Base-by-base conservation (phyloP, 164 flowering plant genomes). In the Protea cynaroides region DNA sequence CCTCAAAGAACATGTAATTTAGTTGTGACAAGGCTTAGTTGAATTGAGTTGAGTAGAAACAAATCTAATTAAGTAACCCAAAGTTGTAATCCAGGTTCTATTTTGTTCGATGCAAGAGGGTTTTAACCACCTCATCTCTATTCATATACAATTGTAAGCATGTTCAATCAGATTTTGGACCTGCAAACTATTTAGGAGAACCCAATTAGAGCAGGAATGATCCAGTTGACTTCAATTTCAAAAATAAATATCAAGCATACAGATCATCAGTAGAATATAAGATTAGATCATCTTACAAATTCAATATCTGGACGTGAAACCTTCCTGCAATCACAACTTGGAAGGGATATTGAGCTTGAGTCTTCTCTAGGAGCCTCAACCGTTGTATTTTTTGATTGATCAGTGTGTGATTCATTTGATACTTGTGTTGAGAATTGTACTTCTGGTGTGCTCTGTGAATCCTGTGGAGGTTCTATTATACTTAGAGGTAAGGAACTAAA, bases 71-170 rank as follows among this genome's bases (percentile, higher is more conserved):
- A n/a, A n/a, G n/a, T n/a, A n/a, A 94, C 98, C 98, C 53, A 94
- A 67, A 64, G 89, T 78, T 57, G 98, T 90, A 94, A 94, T 34
- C 93, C 97, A 63, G 98, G 97, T 63, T 94, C 98, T 67, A 91
- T 89, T 84, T 85, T 69, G 96, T 96, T 47, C 90, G 94, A 75
- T 64, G 87, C 67, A 89, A 66, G 64, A 90, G 93, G 62, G 90
- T 87, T 69, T 89, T 91, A 7, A 91, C 89, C 58, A 91, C 98
- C 71, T 94, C 98, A 68, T 87, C 90, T 74, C 74, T 83, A 65
- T 88, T 89, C 98, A 94, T 94, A 64, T 94, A 94, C 64, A 94
- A 67, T 69, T 87, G 96, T 9, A 94, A 80, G 73, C 98, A 94
- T 91, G 79, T 62, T 94, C 98, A 69, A 94, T 94, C 70, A 94